A percentile compares a stretch with the other conserved stretches of the same genome.
Conservation (phyloP, 148 eudicot species). For the Rhododendron molle region DNA sequence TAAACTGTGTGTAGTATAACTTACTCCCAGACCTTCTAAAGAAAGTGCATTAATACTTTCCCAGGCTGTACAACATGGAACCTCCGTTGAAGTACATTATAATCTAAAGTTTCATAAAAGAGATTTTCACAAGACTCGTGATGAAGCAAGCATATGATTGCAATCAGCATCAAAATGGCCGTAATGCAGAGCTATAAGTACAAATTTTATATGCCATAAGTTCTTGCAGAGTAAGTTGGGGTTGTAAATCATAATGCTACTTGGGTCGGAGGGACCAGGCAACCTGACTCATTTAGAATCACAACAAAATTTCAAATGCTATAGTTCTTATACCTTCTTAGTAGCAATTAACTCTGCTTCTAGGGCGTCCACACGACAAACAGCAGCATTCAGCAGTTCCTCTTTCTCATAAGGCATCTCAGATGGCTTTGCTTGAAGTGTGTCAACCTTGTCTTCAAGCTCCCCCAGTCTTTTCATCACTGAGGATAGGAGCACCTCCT, state of each 20-base stretch:
- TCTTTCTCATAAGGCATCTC: constrained; percentile 70
- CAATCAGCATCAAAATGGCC: not conserved
- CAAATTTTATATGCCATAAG: too few species aligned
- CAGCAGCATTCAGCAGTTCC: constrained; percentile 69
- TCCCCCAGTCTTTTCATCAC: constrained; percentile 34
- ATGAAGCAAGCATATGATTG: not conserved
- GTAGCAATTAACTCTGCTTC: constrained; percentile 86
- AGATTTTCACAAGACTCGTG: not conserved
- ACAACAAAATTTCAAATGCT: not conserved
- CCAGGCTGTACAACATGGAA: not conserved
- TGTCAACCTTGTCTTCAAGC: constrained; percentile 61
- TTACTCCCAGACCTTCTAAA: not conserved
- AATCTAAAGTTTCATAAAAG: not conserved
- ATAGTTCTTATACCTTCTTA: constrained; percentile 63
- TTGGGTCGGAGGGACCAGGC: not conserved
- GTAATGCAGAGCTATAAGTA: not conserved
- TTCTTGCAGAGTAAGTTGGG: not conserved
- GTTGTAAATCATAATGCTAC: not conserved
- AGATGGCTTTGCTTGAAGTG: constrained; percentile 63
- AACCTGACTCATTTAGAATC: not conserved
- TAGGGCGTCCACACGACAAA: constrained; percentile 62
- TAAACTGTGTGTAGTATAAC: not conserved
- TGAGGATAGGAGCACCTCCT: constrained; percentile 49
- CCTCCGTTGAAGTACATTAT: not conserved
- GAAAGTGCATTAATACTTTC: not conserved